Conservation (phyloP, 345 rosid species). For the Lagerstroemia speciosa region DNA sequence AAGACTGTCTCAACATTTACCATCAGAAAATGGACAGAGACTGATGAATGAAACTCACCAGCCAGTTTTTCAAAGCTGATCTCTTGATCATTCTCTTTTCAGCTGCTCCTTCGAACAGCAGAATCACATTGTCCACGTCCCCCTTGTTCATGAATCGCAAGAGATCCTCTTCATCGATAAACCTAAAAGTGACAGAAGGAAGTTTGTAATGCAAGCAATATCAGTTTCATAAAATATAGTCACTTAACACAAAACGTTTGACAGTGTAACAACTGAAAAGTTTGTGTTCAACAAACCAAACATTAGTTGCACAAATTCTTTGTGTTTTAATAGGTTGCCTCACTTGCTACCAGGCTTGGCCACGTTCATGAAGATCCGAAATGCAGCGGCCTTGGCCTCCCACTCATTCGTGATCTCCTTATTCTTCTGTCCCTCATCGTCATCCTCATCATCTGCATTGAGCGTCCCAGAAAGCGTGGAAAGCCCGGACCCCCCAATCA, state of each 20-base stretch:
- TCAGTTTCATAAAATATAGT: neutral
- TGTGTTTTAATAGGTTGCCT: slow-evolving; percentile 12
- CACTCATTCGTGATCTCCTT: slow-evolving; percentile 53
- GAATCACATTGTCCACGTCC: slow-evolving; percentile 43
- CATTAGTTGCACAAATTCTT: neutral
- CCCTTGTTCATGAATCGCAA: slow-evolving; percentile 52
- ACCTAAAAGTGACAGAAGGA: slow-evolving; percentile 23
- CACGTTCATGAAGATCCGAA: slow-evolving; percentile 48
- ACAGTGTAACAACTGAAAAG: neutral
- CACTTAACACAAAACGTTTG: neutral
- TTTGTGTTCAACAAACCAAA: neutral
- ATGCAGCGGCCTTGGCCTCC: slow-evolving; percentile 68
- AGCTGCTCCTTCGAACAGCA: slow-evolving; percentile 41
- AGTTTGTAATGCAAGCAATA: neutral
- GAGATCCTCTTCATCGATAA: slow-evolving; percentile 60
- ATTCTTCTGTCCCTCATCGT: slow-evolving; percentile 33
- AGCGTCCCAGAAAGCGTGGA: slow-evolving; percentile 24
- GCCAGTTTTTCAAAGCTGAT: slow-evolving; percentile 49
- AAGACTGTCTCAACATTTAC: neutral
- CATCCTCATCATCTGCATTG: slow-evolving; percentile 30
- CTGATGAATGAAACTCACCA: slow-evolving; percentile 26
- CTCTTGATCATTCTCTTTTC: slow-evolving; percentile 56
- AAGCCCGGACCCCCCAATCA: slow-evolving; percentile 32
- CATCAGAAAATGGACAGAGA: neutral
- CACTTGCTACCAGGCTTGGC: slow-evolving; percentile 48